Percentiles rank a stretch among this genome's conserved stretches.
Conservation (phyloP, 345 rosid species). For the Crucihimalaya himalaica region DNA sequence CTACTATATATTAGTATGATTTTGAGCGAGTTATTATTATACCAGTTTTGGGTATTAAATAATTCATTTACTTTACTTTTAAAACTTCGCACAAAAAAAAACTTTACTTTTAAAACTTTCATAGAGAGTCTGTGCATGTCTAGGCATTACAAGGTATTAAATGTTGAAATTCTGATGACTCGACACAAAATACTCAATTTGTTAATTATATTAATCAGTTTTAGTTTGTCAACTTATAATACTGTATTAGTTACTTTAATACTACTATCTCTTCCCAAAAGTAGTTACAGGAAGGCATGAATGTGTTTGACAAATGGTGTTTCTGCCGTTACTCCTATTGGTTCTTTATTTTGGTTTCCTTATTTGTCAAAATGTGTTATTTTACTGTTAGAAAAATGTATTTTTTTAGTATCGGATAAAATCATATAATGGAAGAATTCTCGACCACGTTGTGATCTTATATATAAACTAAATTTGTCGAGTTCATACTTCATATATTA, state of each 20-base stretch:
- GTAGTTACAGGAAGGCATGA: slow-evolving; percentile 28
- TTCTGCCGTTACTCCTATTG: slow-evolving; percentile 23
- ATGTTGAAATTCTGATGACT: slow-evolving; percentile 23
- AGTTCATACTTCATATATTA: not conserved
- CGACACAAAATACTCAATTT: not conserved
- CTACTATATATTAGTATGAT: not conserved
- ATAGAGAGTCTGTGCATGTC: slow-evolving; percentile 29
- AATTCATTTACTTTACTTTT: slow-evolving; percentile 4
- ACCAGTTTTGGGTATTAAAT: not conserved
- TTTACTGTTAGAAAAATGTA: not conserved
- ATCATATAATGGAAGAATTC: not conserved
- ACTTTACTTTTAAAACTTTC: not conserved
- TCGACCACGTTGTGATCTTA: not conserved
- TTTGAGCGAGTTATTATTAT: not conserved
- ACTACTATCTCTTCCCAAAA: not conserved
- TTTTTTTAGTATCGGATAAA: not conserved
- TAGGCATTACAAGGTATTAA: slow-evolving; percentile 14
- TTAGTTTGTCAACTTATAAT: slow-evolving; percentile 1
- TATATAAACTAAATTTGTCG: too few relatives aligned
- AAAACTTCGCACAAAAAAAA: too few relatives aligned
- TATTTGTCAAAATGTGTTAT: slow-evolving; percentile 15
- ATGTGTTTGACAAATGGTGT: slow-evolving; percentile 30
- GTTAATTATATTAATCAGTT: not conserved
- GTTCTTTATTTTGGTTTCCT: slow-evolving; percentile 24
- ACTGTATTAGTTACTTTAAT: not conserved